Evolutionary conservation across 2,329 filamentous ascomycete species (phyloP).

Genomic region (Ophiosphaerella herpotricha): DNA sequence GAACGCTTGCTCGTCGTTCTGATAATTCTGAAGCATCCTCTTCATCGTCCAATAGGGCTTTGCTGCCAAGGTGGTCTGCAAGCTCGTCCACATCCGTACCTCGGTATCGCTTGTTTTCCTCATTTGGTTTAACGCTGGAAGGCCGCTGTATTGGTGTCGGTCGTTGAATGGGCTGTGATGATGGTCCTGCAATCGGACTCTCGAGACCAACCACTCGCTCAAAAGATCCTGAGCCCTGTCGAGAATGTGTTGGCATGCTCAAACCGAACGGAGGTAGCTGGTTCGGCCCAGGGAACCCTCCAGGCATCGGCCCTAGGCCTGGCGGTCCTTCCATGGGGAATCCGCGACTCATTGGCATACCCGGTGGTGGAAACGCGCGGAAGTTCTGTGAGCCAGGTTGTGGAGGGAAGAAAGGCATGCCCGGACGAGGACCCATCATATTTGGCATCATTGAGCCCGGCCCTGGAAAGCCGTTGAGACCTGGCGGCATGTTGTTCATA

Average conservation of each 20-base stretch:
- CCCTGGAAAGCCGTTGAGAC: conserved; percentile 55
- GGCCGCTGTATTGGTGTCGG: conserved; percentile 89
- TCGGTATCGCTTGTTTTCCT: conserved; percentile 45
- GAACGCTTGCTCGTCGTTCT: conserved; percentile 51
- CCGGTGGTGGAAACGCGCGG: conserved; percentile 62
- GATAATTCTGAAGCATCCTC: conserved; percentile 65
- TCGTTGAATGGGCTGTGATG: conserved; percentile 75
- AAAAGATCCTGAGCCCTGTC: conserved; percentile 72
- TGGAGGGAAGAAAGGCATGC: conserved; percentile 60
- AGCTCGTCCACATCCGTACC: conserved; percentile 69
- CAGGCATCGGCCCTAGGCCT: conserved; percentile 47
- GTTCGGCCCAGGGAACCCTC: conserved; percentile 35
- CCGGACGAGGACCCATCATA: conserved; percentile 60
- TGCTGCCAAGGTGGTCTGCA: conserved; percentile 83
- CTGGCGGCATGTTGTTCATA: conserved; percentile 51
- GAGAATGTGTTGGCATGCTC: conserved; percentile 64
- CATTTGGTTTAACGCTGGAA: conserved; percentile 67
- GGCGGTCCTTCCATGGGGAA: conserved; percentile 59
- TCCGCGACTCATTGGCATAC: conserved; percentile 63
- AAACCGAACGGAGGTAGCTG: conserved; percentile 48
- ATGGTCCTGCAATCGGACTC: conserved; percentile 51
- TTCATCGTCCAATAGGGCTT: conserved; percentile 74
- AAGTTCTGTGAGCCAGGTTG: conserved; percentile 58
- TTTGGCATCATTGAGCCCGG: conserved; percentile 59
- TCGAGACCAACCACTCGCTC: conserved; percentile 63